These are phyloP conservation scores for Saturnispora halmiae DNA, from an alignment of 805 yeast species.

Conservation along the genomic window DNA sequence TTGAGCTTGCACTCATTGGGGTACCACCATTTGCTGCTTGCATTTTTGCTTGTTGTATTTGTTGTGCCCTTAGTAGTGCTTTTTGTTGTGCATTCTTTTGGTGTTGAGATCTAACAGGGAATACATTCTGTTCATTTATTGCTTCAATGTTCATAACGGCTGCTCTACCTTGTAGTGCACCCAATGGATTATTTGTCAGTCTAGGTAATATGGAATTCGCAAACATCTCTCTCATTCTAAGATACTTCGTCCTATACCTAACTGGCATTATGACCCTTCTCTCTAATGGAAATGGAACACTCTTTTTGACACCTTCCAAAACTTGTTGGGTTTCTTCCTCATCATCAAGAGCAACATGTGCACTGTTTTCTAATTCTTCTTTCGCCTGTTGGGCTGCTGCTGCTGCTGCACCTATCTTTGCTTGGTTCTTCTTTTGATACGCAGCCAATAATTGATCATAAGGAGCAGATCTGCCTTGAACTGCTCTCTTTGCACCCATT, in stretches of 20 bases:
- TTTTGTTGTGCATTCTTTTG: constrained; percentile 19
- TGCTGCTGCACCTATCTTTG: constrained; percentile 74
- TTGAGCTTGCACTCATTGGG: constrained; percentile 5
- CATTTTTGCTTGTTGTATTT: constrained; percentile 8
- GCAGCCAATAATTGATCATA: constrained; percentile 82
- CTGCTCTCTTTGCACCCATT: constrained; percentile 97
- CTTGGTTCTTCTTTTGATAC: constrained; percentile 88
- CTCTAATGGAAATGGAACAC: constrained; percentile 79
- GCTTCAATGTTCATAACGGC: constrained; percentile 66
- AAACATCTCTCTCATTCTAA: constrained; percentile 89
- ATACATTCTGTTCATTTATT: constrained; percentile 49
- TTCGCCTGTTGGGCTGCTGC: constrained; percentile 72
- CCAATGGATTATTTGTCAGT: constrained; percentile 48
- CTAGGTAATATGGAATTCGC: constrained; percentile 74
- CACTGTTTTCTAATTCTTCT: constrained; percentile 49
- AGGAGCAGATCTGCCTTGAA: constrained; percentile 85
- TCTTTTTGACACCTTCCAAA: constrained; percentile 75
- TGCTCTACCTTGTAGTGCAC: constrained; percentile 74
- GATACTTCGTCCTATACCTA: constrained; percentile 58
- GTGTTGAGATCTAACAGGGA: constrained; percentile 44
- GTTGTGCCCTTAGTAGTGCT: constrained; percentile 15
- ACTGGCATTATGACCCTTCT: constrained; percentile 62
- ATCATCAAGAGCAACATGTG: constrained; percentile 52
- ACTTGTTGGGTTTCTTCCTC: constrained; percentile 93
- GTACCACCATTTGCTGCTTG: constrained; percentile 15